Evolutionary conservation across 2,329 filamentous ascomycete genomes (phyloP).

Genomic region (Diaporthe helianthi): DNA sequence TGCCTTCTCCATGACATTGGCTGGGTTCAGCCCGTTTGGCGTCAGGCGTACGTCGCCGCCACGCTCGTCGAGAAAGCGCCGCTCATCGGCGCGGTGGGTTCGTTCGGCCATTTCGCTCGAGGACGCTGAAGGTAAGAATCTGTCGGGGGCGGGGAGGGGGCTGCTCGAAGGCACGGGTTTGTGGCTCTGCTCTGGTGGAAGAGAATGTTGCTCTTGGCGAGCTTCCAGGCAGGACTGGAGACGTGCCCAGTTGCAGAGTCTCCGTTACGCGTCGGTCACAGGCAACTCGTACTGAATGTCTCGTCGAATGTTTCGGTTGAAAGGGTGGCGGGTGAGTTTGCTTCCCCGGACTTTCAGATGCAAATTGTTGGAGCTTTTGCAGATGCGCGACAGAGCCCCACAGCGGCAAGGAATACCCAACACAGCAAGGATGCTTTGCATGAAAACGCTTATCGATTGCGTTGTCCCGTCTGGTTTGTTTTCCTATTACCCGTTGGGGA

Average conservation of each 20-base stretch:
- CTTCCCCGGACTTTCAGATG: constrained; percentile 32
- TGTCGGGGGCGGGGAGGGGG: neutral
- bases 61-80: constrained; percentile 86
- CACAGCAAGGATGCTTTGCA: neutral
- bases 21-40: constrained; percentile 88
- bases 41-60: constrained; percentile 79
- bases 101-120: constrained; percentile 34
- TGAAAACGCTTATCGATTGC: constrained; percentile 26
- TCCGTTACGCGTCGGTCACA: neutral
- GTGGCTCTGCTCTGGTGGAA: neutral
- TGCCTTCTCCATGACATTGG: constrained; percentile 94
- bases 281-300: neutral
- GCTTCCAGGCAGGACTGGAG: neutral
- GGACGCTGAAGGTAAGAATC: neutral
- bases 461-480: constrained; percentile 31
- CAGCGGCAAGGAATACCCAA: neutral
- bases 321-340: neutral
- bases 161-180: neutral
- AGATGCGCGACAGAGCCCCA: neutral
- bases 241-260: neutral
- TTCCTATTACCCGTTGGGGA: constrained; percentile 16
- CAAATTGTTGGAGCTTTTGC: constrained; percentile 27
- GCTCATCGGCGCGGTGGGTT: constrained; percentile 78
- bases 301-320: neutral
- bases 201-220: neutral